Conservation (phyloP, 345 rosid species). For the Fremontodendron californicum region DNA sequence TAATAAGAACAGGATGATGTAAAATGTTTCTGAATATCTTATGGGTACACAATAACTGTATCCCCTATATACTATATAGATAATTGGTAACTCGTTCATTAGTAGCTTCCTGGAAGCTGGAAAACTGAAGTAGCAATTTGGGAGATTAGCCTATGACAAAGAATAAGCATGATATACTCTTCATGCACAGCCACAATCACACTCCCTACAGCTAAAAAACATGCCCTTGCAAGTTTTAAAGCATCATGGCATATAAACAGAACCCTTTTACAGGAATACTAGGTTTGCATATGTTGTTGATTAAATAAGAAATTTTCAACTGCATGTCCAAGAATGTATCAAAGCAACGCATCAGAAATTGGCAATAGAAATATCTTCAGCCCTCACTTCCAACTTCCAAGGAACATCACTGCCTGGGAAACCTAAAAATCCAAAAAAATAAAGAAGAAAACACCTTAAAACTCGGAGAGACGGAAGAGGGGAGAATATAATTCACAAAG, state of each 20-base stretch:
- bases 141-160: not conserved
- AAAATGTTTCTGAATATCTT: not conserved
- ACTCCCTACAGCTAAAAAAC: not conserved
- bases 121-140: not conserved
- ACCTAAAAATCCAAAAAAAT: not conserved
- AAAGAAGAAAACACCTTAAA: not conserved
- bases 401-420: not conserved
- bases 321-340: not conserved
- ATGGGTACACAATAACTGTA: not conserved
- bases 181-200: not conserved
- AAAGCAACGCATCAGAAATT: not conserved
- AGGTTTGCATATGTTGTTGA: not conserved
- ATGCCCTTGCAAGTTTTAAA: not conserved
- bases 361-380: not conserved
- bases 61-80: not conserved
- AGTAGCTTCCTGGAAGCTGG: not conserved
- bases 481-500: not conserved
- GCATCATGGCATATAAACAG: not conserved
- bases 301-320: not conserved
- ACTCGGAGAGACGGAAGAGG: not conserved
- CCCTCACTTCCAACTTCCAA: not conserved
- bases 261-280: not conserved
- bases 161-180: too few species aligned
- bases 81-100: not conserved
- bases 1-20: not conserved